A percentile compares a stretch with the other conserved stretches of the same genome.
Evolutionary conservation across 176 grass and related monocot species (phyloP).

Genomic region (Dendrocalamus sinicus): DNA sequence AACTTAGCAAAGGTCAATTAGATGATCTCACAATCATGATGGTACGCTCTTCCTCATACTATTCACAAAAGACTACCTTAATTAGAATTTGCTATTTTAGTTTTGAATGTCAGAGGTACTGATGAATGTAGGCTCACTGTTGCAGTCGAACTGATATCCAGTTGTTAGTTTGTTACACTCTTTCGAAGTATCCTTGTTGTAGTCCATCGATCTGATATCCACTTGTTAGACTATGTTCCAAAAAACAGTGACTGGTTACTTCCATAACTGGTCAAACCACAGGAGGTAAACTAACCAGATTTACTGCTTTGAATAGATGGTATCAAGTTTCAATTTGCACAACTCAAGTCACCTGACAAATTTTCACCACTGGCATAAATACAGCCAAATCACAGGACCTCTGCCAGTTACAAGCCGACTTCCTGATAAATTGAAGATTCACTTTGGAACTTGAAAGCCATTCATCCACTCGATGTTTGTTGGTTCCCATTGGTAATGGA

Average conservation of each 20-base stretch:
- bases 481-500: background rate
- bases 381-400: background rate
- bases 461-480: constrained; percentile 15
- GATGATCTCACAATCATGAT: constrained; percentile 93
- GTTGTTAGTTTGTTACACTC: background rate
- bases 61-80: constrained; percentile 12
- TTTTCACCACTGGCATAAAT: background rate
- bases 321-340: background rate
- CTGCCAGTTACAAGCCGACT: background rate
- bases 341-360: background rate
- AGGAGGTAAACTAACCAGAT: background rate
- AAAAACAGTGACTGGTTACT: background rate
- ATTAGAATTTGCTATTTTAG: constrained; percentile 6
- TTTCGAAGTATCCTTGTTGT: constrained; percentile 39
- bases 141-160: constrained; percentile 24
- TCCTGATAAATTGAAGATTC: constrained; percentile 28
- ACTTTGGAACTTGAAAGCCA: constrained; percentile 11
- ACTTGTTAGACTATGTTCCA: constrained; percentile 27
- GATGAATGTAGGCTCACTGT: background rate
- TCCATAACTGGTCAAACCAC: constrained; percentile 15
- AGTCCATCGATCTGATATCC: background rate
- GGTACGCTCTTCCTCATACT: constrained; percentile 54
- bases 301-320: background rate
- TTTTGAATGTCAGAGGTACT: constrained; percentile 23
- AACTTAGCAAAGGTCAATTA: constrained; percentile 70